Evolutionary conservation across 1,284 basidiomycete genomes (phyloP), one percentile per base, ranked within the genome.

Genomic region (Cutaneotrichosporon dermatis): DNA sequence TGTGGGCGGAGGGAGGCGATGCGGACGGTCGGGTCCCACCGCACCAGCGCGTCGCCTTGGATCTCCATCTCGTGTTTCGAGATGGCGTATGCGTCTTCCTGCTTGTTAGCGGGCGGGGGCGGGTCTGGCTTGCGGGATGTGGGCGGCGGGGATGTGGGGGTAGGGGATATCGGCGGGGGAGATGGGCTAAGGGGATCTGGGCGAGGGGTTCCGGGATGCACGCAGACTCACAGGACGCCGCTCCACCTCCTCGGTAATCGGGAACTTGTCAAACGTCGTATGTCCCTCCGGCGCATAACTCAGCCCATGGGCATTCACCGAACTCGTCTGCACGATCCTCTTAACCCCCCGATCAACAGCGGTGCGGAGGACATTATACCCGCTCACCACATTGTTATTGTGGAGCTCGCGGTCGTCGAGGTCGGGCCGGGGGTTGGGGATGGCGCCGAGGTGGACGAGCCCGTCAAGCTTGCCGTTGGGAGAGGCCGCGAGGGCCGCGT

Each of bases 1-100:
- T 79, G 77, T 54, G 75, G 73, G 10, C 78, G 76, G 8, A 79
- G 65, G 7, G 74, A 75, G 11, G 76, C 70, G 56, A 79, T 76
- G 61, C 70, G 66, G 8, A 67, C 57, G 5, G 25, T n/a, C 12
- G 54, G 51, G 7, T 33, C 45, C 55, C 56, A 55, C 3, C 76
- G 72, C 40, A 67, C 64, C 9, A 79, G 57, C 1, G 69, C 61
- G 43, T 63, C 62, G 34, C 76, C 75, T 65, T 79, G 78, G 43
- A 74, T 53, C 63, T 79, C 78, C 59, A 69, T 71, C 62, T 54
- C 71, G 68, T 68, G 59, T 59, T 79, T 79, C 3, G 72, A 73
- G 6, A 76, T 55, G 11, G 71, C 68, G 58, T 74, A 76, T 4
- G 69, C 62, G 64, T 76, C 71, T 59, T 72, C 70, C 69, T 72